Conservation (phyloP, 768 basidiomycete genomes). For the Rhizopogon vinicolor region DNA sequence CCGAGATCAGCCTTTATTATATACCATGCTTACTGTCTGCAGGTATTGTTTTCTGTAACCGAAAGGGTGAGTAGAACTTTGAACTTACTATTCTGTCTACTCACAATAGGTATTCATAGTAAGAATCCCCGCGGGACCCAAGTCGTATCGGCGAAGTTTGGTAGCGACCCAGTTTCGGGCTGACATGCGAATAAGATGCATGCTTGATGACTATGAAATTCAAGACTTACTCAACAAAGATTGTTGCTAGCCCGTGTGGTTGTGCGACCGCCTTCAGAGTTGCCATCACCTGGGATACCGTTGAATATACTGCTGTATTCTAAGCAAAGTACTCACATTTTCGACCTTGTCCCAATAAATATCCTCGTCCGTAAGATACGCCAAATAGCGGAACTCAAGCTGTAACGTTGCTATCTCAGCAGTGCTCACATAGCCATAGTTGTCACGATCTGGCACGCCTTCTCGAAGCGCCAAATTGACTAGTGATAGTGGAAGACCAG, state of each 20-base stretch:
- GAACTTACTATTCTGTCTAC: conserved; percentile 13
- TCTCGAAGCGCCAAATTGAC: conserved; percentile 64
- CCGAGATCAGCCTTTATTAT: neutral
- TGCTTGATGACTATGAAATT: neutral
- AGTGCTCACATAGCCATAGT: conserved; percentile 62
- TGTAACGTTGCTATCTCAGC: conserved; percentile 89
- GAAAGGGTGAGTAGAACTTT: conserved; percentile 1
- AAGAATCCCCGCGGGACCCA: conserved; percentile 90
- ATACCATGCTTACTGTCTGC: conserved; percentile 22
- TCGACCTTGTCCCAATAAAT: conserved; percentile 81
- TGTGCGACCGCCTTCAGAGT: conserved; percentile 59
- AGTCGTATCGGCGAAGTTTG: conserved; percentile 74
- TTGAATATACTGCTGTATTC: neutral
- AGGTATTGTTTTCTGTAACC: conserved; percentile 24
- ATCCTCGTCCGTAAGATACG: conserved; percentile 68
- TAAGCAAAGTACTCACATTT: conserved; percentile 36
- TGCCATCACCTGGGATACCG: conserved; percentile 52
- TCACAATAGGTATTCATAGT: conserved; percentile 87
- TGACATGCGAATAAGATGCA: conserved; percentile 20
- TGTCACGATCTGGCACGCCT: conserved; percentile 59
- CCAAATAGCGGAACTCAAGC: conserved; percentile 89
- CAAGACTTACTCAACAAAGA: conserved; percentile 70
- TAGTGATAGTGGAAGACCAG: conserved; percentile 76
- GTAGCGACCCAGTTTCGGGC: conserved; percentile 48
- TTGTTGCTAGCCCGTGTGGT: conserved; percentile 74